A percentile compares a stretch with the other conserved stretches of the same genome.
Conservation (phyloP, 768 basidiomycete genomes). For the Solioccasus polychromus region DNA sequence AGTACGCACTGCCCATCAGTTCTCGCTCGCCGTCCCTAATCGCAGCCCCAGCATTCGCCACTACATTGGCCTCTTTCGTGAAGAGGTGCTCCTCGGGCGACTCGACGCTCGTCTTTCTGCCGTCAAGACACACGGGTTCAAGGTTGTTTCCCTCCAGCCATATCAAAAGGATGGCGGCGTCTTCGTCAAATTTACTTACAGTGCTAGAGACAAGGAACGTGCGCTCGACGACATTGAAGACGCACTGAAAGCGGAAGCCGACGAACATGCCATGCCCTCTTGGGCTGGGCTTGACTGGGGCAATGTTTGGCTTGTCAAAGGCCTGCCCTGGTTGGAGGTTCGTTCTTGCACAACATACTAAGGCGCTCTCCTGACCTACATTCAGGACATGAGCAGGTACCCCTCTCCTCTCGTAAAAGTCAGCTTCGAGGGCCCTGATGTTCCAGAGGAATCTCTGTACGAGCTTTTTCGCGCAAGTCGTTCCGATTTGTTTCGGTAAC, state of each 20-base stretch:
- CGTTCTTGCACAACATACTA: constrained; percentile 5
- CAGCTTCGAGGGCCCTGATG: constrained; percentile 87
- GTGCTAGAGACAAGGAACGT: constrained; percentile 33
- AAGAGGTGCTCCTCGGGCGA: constrained; percentile 52
- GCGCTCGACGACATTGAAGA: constrained; percentile 49
- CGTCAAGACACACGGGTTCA: constrained; percentile 56
- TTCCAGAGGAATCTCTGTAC: constrained; percentile 78
- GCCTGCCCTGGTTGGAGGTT: constrained; percentile 81
- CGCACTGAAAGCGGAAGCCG: constrained; percentile 42
- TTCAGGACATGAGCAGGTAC: constrained; percentile 81
- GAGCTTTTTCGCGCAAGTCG: constrained; percentile 67
- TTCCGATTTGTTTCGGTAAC: background rate
- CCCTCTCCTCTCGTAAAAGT: constrained; percentile 71
- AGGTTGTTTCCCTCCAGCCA: constrained; percentile 60
- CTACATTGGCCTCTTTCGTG: constrained; percentile 57
- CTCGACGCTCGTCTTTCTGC: constrained; percentile 48
- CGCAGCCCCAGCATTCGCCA: constrained; percentile 53
- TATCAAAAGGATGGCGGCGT: constrained; percentile 82
- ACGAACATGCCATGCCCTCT: constrained; percentile 53
- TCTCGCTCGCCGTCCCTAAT: constrained; percentile 2
- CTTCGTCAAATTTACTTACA: constrained; percentile 72
- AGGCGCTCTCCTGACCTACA: background rate
- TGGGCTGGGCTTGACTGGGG: constrained; percentile 56
- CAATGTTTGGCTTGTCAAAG: constrained; percentile 70
- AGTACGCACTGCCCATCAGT: constrained; percentile 50